Conservation (phyloP, 73 alveolate species). For the Paramecium sexaurelia region DNA sequence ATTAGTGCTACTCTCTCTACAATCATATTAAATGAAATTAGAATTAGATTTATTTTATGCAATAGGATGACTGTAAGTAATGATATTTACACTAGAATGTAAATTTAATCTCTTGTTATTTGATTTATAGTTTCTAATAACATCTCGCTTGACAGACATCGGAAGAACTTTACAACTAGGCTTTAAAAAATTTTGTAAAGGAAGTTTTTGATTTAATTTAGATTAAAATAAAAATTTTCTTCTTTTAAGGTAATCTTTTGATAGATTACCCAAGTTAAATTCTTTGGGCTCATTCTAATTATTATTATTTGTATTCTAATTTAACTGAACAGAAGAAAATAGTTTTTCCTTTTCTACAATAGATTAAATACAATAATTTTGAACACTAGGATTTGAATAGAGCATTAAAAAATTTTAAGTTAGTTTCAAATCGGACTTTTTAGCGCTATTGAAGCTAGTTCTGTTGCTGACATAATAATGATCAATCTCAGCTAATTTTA, state of each 20-base stretch:
- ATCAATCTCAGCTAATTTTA: background rate
- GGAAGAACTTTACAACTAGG: slow-evolving; percentile 16
- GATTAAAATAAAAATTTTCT: slow-evolving; percentile 23
- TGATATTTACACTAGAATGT: background rate
- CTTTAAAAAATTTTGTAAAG: background rate
- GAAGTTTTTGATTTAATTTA: background rate
- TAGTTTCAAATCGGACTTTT: background rate
- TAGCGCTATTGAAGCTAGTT: background rate
- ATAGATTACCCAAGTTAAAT: slow-evolving; percentile 6
- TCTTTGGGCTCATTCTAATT: background rate
- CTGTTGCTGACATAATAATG: background rate
- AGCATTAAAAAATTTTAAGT: background rate
- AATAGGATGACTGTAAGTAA: background rate
- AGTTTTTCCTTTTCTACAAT: background rate
- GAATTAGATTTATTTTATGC: background rate
- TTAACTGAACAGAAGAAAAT: background rate
- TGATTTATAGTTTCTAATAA: background rate
- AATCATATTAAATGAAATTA: background rate
- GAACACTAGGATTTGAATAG: slow-evolving; percentile 7
- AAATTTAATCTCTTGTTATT: background rate
- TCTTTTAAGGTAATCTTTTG: slow-evolving; percentile 8
- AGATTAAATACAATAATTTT: slow-evolving; percentile 36
- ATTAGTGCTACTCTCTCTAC: slow-evolving; percentile 24
- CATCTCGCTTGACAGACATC: background rate
- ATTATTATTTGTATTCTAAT: background rate